These are phyloP conservation scores for Amanita molliuscula DNA, from an alignment of 768 basidiomycete genomes.

Conservation along the genomic window DNA sequence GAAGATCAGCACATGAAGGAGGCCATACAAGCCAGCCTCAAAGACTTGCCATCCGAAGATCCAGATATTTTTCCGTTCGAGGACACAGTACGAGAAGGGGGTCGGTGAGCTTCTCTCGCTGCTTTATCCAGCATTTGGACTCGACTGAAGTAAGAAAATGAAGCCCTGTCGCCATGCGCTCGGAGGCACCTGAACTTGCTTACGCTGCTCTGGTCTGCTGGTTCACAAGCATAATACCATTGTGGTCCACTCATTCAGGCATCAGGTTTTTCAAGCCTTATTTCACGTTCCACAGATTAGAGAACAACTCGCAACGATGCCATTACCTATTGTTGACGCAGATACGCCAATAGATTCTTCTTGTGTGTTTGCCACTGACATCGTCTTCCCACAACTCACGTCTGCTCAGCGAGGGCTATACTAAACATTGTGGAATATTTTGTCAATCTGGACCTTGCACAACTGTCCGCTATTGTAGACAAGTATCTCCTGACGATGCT, in stretches of 20 bases:
- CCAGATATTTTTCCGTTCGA: conserved; percentile 43
- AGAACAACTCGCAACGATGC: conserved; percentile 23
- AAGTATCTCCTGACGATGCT: conserved; percentile 39
- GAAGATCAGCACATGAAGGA: conserved; percentile 58
- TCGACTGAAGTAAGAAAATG: background rate
- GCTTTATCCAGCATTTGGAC: background rate
- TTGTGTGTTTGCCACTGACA: conserved; percentile 13
- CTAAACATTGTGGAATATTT: conserved; percentile 58
- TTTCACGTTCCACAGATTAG: conserved; percentile 68
- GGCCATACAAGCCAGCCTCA: conserved; percentile 64
- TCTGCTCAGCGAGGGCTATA: conserved; percentile 31
- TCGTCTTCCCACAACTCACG: background rate
- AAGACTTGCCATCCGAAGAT: conserved; percentile 40
- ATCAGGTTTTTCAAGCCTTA: conserved; percentile 44
- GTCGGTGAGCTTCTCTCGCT: conserved; percentile 33
- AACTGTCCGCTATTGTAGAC: conserved; percentile 45
- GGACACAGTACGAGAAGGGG: conserved; percentile 42
- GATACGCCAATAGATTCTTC: conserved; percentile 15
- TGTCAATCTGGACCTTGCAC: conserved; percentile 59
- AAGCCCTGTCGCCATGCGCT: conserved; percentile 67
- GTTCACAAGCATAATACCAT: background rate
- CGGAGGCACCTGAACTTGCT: conserved; percentile 35
- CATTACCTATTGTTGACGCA: conserved; percentile 18
- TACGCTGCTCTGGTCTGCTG: conserved; percentile 48
- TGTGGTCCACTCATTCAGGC: background rate